These are phyloP conservation scores for Carpinus fangiana DNA, from an alignment of 306 rosid genomes.

Conservation along the genomic window DNA sequence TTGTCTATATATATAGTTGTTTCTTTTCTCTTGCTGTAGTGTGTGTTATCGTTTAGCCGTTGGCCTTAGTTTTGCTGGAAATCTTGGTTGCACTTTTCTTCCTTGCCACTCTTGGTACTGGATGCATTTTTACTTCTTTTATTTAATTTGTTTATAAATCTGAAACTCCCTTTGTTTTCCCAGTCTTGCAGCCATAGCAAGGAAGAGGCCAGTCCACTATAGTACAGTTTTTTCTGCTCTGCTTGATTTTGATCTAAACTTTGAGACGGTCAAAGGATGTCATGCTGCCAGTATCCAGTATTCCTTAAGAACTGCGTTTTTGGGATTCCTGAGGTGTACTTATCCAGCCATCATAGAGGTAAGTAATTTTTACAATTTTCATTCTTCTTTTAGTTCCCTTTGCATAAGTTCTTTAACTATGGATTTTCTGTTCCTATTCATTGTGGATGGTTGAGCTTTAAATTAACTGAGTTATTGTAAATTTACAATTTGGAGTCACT, in stretches of 20 bases:
- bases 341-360: slow-evolving; percentile 82
- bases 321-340: slow-evolving; percentile 92
- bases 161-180: slow-evolving; percentile 25
- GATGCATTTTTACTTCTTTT: not conserved
- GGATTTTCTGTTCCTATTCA: not conserved
- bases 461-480: not conserved
- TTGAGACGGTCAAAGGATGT: slow-evolving; percentile 64
- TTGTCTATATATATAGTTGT: not conserved
- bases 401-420: not conserved
- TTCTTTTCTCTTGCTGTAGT: not conserved
- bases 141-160: slow-evolving; percentile 5
- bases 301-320: slow-evolving; percentile 82
- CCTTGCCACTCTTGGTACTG: slow-evolving; percentile 2
- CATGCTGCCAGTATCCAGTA: slow-evolving; percentile 80
- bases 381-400: slow-evolving; percentile 11
- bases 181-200: slow-evolving; percentile 89
- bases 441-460: not conserved
- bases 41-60: not conserved
- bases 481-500: not conserved
- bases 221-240: slow-evolving; percentile 60
- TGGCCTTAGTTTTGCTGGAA: not conserved
- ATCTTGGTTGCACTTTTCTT: not conserved
- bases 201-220: slow-evolving; percentile 82
- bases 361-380: slow-evolving; percentile 3
- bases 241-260: slow-evolving; percentile 75